phyloP scores from a whole-genome alignment of 148 eudicot genomes.

The Cornus florida region DNA sequence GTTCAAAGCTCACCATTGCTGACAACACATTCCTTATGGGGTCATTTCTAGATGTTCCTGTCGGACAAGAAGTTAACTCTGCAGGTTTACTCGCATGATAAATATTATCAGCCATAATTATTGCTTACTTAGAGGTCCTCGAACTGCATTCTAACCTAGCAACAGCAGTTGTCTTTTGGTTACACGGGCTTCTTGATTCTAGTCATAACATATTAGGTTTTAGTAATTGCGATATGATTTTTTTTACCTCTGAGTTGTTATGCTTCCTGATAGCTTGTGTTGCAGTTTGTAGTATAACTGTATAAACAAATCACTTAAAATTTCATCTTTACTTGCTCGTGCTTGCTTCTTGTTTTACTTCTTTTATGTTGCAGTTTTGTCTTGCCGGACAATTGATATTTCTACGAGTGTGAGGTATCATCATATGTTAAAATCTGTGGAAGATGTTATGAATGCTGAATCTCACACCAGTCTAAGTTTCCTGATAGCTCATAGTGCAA shows the following conservation, averaged over 20 bases:
- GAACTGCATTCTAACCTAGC: not conserved
- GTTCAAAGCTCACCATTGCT: conserved; percentile 51
- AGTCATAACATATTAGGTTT: not conserved
- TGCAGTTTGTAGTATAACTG: not conserved
- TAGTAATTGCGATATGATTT: not conserved
- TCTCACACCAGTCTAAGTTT: too few species aligned
- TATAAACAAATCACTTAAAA: too few species aligned
- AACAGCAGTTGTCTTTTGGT: not conserved
- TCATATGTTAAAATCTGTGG: too few species aligned
- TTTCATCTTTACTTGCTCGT: not conserved
- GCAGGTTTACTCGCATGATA: conserved; percentile 50
- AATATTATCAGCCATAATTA: not conserved
- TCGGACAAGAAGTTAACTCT: conserved; percentile 85
- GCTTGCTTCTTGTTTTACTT: too few species aligned
- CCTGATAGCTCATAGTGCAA: not conserved
- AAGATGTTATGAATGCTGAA: not conserved
- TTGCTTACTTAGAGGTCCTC: not conserved
- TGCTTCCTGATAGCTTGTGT: not conserved
- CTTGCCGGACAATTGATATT: too few species aligned
- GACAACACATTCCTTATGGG: conserved; percentile 77
- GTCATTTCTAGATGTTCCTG: conserved; percentile 91
- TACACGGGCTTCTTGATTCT: not conserved
- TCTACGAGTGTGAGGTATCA: too few species aligned
- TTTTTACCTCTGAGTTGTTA: not conserved
- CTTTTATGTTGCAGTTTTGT: too few species aligned